Conservation (phyloP, 768 basidiomycete genomes). For the Mycena haematopus region DNA sequence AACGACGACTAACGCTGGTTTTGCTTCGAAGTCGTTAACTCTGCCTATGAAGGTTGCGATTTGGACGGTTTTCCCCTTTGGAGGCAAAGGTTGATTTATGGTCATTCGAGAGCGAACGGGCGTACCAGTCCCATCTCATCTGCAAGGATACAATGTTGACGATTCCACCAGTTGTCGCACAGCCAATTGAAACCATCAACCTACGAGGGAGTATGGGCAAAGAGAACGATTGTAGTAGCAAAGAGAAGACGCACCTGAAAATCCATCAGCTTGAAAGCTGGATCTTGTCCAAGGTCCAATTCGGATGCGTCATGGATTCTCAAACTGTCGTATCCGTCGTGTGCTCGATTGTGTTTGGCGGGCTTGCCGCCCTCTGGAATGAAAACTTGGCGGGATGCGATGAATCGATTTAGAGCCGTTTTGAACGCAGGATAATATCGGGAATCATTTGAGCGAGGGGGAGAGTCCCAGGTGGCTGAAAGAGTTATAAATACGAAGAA, state of each 20-base stretch:
- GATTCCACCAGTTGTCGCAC: conserved; percentile 87
- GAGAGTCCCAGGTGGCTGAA: conserved; percentile 92
- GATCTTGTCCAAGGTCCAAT: conserved; percentile 71
- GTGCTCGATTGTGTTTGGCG: conserved; percentile 56
- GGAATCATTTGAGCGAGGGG: conserved; percentile 64
- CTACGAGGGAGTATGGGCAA: conserved; percentile 39
- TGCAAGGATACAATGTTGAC: conserved; percentile 86
- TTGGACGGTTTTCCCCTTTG: conserved; percentile 90
- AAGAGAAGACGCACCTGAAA: conserved; percentile 69
- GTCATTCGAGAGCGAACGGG: conserved; percentile 10
- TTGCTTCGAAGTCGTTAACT: conserved; percentile 63
- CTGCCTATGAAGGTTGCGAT: conserved; percentile 84
- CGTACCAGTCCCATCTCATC: conserved; percentile 96
- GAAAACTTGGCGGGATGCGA: conserved; percentile 64
- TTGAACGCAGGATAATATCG: conserved; percentile 66
- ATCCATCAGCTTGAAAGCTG: conserved; percentile 75
- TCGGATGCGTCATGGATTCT: conserved; percentile 58
- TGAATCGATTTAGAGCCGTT: conserved; percentile 69
- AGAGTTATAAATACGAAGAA: conserved; percentile 9
- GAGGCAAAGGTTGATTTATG: conserved; percentile 20
- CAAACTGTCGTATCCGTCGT: conserved; percentile 59
- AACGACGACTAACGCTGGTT: conserved; percentile 88
- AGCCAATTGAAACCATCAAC: conserved; percentile 87
- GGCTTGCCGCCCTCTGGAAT: conserved; percentile 57
- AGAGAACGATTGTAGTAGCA: neutral